These are phyloP conservation scores for Erythrophleum fordii DNA, from an alignment of 306 rosid genomes.

Conservation along the genomic window DNA sequence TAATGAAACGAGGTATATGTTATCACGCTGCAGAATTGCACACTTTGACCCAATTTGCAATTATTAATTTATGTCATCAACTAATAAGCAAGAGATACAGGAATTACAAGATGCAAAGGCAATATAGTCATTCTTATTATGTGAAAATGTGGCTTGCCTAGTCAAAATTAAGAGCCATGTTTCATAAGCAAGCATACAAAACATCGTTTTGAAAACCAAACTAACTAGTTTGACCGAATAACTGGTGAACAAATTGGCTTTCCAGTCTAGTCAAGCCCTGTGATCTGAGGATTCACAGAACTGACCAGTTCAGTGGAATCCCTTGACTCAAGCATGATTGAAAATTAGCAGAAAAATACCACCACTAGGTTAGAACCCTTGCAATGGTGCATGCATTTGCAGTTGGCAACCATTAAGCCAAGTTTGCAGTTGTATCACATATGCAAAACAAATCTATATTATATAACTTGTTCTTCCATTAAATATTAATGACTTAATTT, in stretches of 20 bases:
- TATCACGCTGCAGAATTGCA: neutral
- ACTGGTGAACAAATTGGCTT: neutral
- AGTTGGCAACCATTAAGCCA: neutral
- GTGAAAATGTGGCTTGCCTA: slow-evolving; percentile 3
- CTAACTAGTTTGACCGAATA: neutral
- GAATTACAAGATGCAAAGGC: neutral
- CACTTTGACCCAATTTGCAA: slow-evolving; percentile 15
- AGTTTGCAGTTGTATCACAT: neutral
- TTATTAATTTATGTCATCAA: neutral
- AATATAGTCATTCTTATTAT: neutral
- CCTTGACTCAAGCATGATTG: neutral
- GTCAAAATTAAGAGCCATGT: slow-evolving; percentile 12
- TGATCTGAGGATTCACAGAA: neutral
- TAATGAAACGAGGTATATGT: neutral
- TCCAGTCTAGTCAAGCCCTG: neutral
- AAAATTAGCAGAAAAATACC: neutral
- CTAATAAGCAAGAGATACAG: neutral
- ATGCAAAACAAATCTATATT: neutral
- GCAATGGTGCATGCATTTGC: neutral
- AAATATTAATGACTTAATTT: neutral
- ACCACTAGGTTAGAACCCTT: neutral
- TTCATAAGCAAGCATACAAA: slow-evolving; percentile 20
- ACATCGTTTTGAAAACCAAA: neutral
- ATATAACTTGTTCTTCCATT: neutral
- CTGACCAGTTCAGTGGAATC: neutral